phyloP scores from a whole-genome alignment of 2,329 filamentous ascomycete genomes.

The Trematosphaeria pertusa region DNA sequence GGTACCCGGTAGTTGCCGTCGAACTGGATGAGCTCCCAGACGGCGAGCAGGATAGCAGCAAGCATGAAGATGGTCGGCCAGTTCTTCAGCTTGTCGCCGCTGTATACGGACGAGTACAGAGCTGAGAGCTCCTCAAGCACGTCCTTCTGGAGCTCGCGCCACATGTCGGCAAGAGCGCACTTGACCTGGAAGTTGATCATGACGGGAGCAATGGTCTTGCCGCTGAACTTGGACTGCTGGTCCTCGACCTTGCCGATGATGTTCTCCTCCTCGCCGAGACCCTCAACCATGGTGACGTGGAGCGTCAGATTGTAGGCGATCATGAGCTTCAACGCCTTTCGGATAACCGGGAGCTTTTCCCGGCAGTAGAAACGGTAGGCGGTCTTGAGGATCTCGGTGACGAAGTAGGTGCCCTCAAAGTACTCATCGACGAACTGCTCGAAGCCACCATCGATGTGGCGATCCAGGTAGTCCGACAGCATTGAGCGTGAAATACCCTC shows the following conservation, averaged over 20 bases:
- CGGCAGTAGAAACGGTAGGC: constrained; percentile 92
- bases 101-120: constrained; percentile 97
- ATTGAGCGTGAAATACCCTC: constrained; percentile 83
- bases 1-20: constrained; percentile 95
- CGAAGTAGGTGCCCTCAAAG: constrained; percentile 92
- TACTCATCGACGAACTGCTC: constrained; percentile 95
- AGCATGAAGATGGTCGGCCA: constrained; percentile 99
- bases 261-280: constrained; percentile 79
- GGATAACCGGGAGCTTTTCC: constrained; percentile 86
- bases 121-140: constrained; percentile 91
- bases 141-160: constrained; percentile 96
- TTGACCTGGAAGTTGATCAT: constrained; percentile 99
- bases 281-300: constrained; percentile 94
- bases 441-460: constrained; percentile 90
- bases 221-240: constrained; percentile 83
- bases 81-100: constrained; percentile 95
- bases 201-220: constrained; percentile 90
- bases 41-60: constrained; percentile 87
- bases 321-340: constrained; percentile 93
- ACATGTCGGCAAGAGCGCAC: constrained; percentile 95
- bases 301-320: constrained; percentile 94
- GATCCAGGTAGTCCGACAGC: constrained; percentile 90
- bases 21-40: constrained; percentile 99
- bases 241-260: constrained; percentile 86
- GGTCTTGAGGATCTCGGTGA: constrained; percentile 96